Evolutionary conservation across 2,329 filamentous ascomycete species (phyloP), one percentile per base, ranked within the genome.

Genomic region (Cladorrhinum sp.): DNA sequence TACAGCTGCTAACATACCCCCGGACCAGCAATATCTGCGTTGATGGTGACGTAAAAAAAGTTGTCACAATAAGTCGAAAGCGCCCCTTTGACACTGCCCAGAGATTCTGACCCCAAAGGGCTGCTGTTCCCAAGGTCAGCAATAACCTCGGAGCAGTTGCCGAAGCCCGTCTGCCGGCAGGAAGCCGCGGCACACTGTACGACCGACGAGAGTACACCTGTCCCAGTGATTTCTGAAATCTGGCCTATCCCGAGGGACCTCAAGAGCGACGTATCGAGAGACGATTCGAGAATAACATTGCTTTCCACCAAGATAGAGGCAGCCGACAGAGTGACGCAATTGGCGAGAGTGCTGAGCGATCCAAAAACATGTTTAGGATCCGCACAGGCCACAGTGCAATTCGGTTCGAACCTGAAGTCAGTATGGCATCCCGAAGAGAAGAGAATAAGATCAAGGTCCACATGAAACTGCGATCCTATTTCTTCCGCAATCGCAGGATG

Each of bases 121-220:
- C 9, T 14, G 30, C 21, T 12, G 18, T 28, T 9, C 18, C 14
- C 3, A 48, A 33, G 10, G 18, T 16, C 8, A 5, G 14, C 4
- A 48, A 39, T 14, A 14, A 21, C 10, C 12, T 18, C 16, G 39
- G n/a, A n/a, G 33, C n/a, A 30, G 3, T 24, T 14, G 1, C 39
- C 54, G 12, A 57, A 46, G 54, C 24, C 7, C 12, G 14, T 18
- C 14, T 30, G 12, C 14, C 24, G 20, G 24, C 57, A 58, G 20
- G 57, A 58, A 2, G 49, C 18, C 3, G 46, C 57, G 7, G 57
- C 57, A 16, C 57, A 58, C 26, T 30, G 28, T 10, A 58, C 49
- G 14, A 54, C 16, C 28, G 36, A 48, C 14, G n/a, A 20, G 3
- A 58, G 33, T 12, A 58, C 24, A n/a, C 24, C 36, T 26, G 30